These are phyloP conservation scores for Caloboletus firmus DNA, from an alignment of 1,284 basidiomycete genomes.

Conservation along the genomic window DNA sequence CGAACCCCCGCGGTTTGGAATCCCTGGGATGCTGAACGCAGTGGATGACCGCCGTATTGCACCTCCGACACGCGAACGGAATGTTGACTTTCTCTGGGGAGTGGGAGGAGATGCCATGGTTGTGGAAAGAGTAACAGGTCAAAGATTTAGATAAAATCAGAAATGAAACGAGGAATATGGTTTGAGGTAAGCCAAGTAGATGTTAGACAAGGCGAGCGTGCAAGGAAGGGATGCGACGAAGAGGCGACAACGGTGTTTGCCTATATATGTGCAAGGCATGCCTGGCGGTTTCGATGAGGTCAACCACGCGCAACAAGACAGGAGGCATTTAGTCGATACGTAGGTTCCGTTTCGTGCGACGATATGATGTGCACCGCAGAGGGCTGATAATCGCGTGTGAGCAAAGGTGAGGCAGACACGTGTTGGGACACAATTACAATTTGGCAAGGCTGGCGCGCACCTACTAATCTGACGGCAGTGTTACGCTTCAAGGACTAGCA, in stretches of 20 bases:
- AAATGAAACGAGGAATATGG: constrained; percentile 1
- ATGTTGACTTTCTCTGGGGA: constrained; percentile 34
- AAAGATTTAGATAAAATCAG: constrained; percentile 8
- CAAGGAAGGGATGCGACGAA: constrained; percentile 22
- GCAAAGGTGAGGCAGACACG: constrained; percentile 32
- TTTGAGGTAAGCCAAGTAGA: constrained; percentile 11
- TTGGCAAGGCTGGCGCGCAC: constrained; percentile 18
- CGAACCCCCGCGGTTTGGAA: constrained; percentile 29
- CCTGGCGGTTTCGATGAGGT: constrained; percentile 40
- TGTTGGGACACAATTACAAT: constrained; percentile 17
- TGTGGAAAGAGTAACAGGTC: not conserved
- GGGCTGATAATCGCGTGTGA: constrained; percentile 38
- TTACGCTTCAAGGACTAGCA: constrained; percentile 6
- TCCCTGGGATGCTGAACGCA: constrained; percentile 32
- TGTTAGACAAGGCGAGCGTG: constrained; percentile 16
- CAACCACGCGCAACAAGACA: constrained; percentile 32
- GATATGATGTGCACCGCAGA: constrained; percentile 34
- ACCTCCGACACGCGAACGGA: constrained; percentile 37
- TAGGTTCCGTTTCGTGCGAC: constrained; percentile 20
- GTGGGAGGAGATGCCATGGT: constrained; percentile 28
- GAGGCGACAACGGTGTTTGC: constrained; percentile 19
- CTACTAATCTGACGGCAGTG: constrained; percentile 6
- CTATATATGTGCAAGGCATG: constrained; percentile 32
- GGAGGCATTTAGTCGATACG: constrained; percentile 20
- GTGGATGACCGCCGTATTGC: constrained; percentile 36